Conservation (phyloP, 2,329 filamentous ascomycete species). For the Ampelomyces quisqualis region DNA sequence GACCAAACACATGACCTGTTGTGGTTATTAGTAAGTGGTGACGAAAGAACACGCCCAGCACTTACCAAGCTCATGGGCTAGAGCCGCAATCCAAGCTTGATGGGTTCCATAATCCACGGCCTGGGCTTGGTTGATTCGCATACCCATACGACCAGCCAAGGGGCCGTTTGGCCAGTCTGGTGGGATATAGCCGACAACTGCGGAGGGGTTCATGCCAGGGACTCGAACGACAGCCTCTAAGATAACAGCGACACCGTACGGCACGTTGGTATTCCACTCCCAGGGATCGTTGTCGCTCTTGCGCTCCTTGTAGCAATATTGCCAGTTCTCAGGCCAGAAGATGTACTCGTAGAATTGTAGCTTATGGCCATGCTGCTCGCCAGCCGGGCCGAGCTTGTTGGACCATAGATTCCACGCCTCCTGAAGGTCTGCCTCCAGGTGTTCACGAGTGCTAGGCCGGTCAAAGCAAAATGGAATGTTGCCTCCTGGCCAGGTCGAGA, state of each 20-base stretch:
- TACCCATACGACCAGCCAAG: background rate
- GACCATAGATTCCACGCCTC: constrained; percentile 1
- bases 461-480: background rate
- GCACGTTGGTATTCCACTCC: background rate
- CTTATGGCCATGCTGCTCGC: background rate
- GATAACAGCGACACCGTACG: constrained; percentile 1
- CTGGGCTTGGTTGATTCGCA: background rate
- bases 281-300: background rate
- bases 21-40: background rate
- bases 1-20: background rate
- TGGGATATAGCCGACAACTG: background rate
- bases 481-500: background rate
- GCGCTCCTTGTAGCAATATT: constrained; percentile 1
- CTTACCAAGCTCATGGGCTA: constrained; percentile 3
- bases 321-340: background rate
- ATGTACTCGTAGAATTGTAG: background rate
- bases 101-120: background rate
- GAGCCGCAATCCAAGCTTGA: constrained; percentile 1
- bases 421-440: background rate
- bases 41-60: background rate
- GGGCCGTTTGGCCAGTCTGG: background rate
- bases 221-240: background rate
- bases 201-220: background rate
- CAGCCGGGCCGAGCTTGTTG: background rate
- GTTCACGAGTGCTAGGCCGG: background rate